Evolutionary conservation across 2,329 filamentous ascomycete species (phyloP), one percentile per base, ranked within the genome.

Genomic region (Periglandula ipomoeae): DNA sequence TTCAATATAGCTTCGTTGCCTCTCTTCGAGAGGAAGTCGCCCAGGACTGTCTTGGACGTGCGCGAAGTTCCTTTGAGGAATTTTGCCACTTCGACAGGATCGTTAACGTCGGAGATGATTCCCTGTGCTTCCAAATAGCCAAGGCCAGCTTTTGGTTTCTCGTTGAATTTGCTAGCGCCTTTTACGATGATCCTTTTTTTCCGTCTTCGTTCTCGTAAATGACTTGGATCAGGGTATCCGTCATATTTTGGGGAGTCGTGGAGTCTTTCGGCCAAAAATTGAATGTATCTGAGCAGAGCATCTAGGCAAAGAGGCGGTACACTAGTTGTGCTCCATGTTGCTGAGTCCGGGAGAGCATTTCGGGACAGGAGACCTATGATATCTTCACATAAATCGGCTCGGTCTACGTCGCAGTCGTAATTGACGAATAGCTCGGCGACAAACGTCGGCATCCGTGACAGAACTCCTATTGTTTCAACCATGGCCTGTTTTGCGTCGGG

Each of bases 291-390:
- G 22, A 98, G 74, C 10, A 98, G 73, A 9, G 93, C 89, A 68
- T 98, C 93, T 20, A 98, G 74, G 59, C 93, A 98, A 3, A 98
- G 72, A 1, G 93, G 93, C 15, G 93, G 93, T 1, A 98, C 94
- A 62, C 95, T 98, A 5, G 91, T 96, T 10, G 93, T 98, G 65
- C 94, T 98, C 93, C 93, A 98, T 5, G 90, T 96, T 5, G 91
- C 93, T 8, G 93, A 95, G 64, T 98, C 93, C 1, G 93, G 94
- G 55, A 98, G 86, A 2, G 93, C 93, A 64, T 96, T 98, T 50
- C 93, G 81, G 19, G 93, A 91, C 15, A 98, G 72, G 30, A 98
- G 76, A 1, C 93, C 91, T 52, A 98, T 82, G 78, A 97, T 86
- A 61, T 98, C 94, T 70, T 95, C 87, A 60, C 93, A 98, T 5